Evolutionary conservation across 1,139 yeast species (phyloP), one percentile per base, ranked within the genome.

Genomic region (Yamadazyma triangularis): DNA sequence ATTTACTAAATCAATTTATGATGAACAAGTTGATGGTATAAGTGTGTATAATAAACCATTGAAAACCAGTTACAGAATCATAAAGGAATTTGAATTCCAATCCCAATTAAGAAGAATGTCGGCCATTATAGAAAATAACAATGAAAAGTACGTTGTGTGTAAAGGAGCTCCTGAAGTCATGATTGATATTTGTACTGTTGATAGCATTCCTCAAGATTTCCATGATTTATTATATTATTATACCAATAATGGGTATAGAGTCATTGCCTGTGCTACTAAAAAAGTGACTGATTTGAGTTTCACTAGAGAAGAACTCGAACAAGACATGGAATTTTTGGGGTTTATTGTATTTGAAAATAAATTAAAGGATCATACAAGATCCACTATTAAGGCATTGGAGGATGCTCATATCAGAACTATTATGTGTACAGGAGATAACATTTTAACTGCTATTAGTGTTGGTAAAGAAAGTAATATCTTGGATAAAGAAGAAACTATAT

Each of bases 91-190:
- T 57, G 98, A 91, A 44, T 91, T 91, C 54, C 70, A 85, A 10
- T 79, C 97, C 0, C 73, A 79, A 23, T 61, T 93, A 39, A 78
- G 98, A 53, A 70, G 98, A 48, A 91, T 91, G 96, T 81, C 94
- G 33, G 96, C 88, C 0, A 56, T 88, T 34, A 77, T 79, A 13
- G 70, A 70, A 32, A 58, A 67, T 7, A 48, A 51, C 32, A 61
- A 52, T 28, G 56, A 56, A 18, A 51, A 58, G 32, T 60, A 58
- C 38, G 75, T 85, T 0, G 82, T 75, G 51, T 84, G 93, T 10
- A 91, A 91, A 52, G 99, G 99, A 30, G 98, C 99, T 0, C 99
- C 99, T 0, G 99, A 91, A 54, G 86, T 89, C n/a, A 85, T 91
- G 72, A 64, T 71, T 23, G 83, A 79, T 18, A 77, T 91, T 24